A percentile compares a stretch with the other conserved stretches of the same genome.
These are phyloP conservation scores for Fusarium citri DNA, from an alignment of 2,329 filamentous ascomycete genomes.

Conservation along the genomic window DNA sequence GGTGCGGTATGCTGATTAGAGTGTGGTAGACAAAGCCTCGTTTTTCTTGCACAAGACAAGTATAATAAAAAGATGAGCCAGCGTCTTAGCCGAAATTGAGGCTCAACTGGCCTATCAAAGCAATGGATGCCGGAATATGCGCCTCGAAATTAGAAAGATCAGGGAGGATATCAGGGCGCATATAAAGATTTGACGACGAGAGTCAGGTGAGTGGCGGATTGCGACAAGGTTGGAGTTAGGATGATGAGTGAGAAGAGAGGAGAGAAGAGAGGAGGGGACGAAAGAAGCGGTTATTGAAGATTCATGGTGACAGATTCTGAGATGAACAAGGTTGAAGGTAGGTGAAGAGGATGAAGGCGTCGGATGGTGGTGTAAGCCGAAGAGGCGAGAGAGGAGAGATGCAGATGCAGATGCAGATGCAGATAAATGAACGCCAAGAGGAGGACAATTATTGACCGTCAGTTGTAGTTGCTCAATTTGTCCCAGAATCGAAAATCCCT, in stretches of 20 bases:
- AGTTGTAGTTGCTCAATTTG: slow-evolving; percentile 19
- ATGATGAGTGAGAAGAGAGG: slow-evolving; percentile 7
- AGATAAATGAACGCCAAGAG: slow-evolving; percentile 39
- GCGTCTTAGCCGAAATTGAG: slow-evolving; percentile 22
- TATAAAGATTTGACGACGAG: slow-evolving; percentile 24
- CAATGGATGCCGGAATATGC: not conserved
- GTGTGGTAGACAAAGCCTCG: no score
- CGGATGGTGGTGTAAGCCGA: slow-evolving; percentile 18
- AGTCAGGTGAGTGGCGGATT: slow-evolving; percentile 39
- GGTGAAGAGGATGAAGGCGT: slow-evolving; percentile 14
- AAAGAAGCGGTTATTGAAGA: slow-evolving; percentile 38
- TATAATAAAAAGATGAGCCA: slow-evolving; percentile 8
- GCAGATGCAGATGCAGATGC: slow-evolving; percentile 19
- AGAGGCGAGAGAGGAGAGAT: not conserved
- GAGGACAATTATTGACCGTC: slow-evolving; percentile 25
- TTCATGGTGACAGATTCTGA: slow-evolving; percentile 36
- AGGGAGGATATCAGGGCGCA: slow-evolving; percentile 17
- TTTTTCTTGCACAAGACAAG: not conserved
- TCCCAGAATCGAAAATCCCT: slow-evolving; percentile 24
- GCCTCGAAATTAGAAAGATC: not conserved
- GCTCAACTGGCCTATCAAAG: slow-evolving; percentile 10
- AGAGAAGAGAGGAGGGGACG: slow-evolving; percentile 8
- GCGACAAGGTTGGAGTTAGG: slow-evolving; percentile 22
- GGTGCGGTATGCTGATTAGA: slow-evolving; percentile 16
- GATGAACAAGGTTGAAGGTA: slow-evolving; percentile 6